Base-by-base conservation (phyloP, 2,329 filamentous ascomycete genomes). In the Cladosporium cucumerinum region DNA sequence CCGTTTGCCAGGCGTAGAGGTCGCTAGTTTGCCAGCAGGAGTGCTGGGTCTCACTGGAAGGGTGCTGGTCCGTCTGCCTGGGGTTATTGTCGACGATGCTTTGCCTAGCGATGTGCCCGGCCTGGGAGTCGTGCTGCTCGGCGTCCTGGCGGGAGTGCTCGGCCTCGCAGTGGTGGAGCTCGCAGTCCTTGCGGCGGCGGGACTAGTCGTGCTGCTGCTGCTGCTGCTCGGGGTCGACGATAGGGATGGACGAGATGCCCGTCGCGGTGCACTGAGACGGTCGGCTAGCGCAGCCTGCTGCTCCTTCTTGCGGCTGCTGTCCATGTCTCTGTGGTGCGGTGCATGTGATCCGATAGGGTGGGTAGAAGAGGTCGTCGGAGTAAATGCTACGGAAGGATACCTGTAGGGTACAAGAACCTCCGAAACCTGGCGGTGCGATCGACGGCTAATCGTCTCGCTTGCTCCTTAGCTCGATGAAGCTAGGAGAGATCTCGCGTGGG, bases 211-310 rank as follows among this genome's bases (percentile, higher is more conserved):
- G 39, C 14, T 46, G 18, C 39, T 43, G 16, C 32, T 46, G 18
- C 39, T 43, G 16, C 32, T 43, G 34, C 43, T 51, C 12, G 58
- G 28, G 5, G 58, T 34, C 23, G 48, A 34, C 32, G 32, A 52
- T 36, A 46, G 21, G 34, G 60, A 62, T n/a, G 48, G 60, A 16
- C 60, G 49, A 21, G 49, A 55, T 16, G 49, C 54, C 7, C 62
- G 54, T 36, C 57, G 57, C n/a, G 62, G 62, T 43, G 62, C 57
- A 34, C 62, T 64, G 54, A 64, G 55, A 26, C 62, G 62, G 43
- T 57, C 54, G 34, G 55, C 62, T 39, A 64, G 55, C 25, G 54
- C 62, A 54, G 62, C 62, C 52, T 64, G 62, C 52, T 64, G 54
- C 46, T 59, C 43, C 52, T 59, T 49, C 62, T 36, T 25, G 48